Conservation (phyloP, 352 stramenopile species). For the Thalassiosira hispida region DNA sequence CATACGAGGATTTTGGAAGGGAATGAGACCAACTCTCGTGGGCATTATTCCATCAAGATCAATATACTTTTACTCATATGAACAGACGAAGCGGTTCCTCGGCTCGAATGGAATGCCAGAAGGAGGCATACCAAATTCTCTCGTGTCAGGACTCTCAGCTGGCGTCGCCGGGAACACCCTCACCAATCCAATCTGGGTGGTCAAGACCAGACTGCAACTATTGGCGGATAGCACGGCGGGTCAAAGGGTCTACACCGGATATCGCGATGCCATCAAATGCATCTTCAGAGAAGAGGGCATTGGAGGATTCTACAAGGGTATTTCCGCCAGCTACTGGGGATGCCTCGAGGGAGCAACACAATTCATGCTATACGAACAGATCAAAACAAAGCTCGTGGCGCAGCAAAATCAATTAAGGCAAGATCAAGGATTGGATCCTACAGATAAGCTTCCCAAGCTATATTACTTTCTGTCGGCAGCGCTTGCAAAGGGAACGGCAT, state of each 20-base stretch:
- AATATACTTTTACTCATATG: constrained; percentile 88
- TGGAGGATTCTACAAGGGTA: constrained; percentile 95
- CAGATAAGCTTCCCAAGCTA: constrained; percentile 70
- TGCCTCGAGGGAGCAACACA: constrained; percentile 96
- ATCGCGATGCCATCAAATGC: constrained; percentile 82
- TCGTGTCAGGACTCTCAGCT: constrained; percentile 71
- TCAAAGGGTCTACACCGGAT: constrained; percentile 84
- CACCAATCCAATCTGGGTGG: constrained; percentile 97
- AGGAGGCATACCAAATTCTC: constrained; percentile 64
- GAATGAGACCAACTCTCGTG: constrained; percentile 82
- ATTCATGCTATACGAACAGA: constrained; percentile 96
- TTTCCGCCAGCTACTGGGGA: constrained; percentile 97
- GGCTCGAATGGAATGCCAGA: constrained; percentile 53
- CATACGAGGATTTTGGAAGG: constrained; percentile 76
- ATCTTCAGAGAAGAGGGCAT: constrained; percentile 95
- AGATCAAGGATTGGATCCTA: constrained; percentile 57
- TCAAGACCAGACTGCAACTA: constrained; percentile 95
- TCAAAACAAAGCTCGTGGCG: constrained; percentile 88
- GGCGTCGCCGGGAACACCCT: constrained; percentile 88
- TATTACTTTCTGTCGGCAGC: constrained; percentile 87
- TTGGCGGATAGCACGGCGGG: constrained; percentile 77
- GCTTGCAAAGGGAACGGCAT: constrained; percentile 91
- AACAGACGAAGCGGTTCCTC: constrained; percentile 75
- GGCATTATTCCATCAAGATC: constrained; percentile 87
- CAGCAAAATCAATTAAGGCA: constrained; percentile 60